A percentile compares a stretch with the other conserved stretches of the same genome.
phyloP scores from a whole-genome alignment of 2,329 filamentous ascomycete species.

The Talaromyces marneffei region DNA sequence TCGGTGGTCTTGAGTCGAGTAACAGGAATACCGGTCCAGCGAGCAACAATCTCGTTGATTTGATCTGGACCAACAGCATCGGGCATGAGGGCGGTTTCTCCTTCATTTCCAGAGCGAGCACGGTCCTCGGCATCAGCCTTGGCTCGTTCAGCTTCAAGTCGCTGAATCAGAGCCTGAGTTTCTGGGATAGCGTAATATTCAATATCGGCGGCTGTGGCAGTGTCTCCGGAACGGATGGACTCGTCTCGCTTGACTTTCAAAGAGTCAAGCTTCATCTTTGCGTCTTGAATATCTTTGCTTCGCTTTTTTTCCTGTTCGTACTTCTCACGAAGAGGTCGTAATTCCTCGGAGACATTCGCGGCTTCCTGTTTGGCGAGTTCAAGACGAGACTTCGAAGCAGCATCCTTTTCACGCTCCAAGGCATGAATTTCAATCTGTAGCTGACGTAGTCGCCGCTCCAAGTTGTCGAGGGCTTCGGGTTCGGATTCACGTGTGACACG shows the following conservation, averaged over 20 bases:
- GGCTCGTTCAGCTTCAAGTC: slow-evolving; percentile 74
- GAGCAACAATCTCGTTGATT: slow-evolving; percentile 96
- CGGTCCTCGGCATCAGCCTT: slow-evolving; percentile 65
- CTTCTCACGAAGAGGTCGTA: slow-evolving; percentile 86
- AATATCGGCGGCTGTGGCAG: slow-evolving; percentile 82
- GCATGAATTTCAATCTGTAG: slow-evolving; percentile 97
- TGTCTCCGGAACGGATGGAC: slow-evolving; percentile 79
- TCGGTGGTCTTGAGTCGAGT: slow-evolving; percentile 90
- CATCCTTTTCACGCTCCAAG: slow-evolving; percentile 86
- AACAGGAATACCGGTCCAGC: slow-evolving; percentile 97
- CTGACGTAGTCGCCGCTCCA: slow-evolving; percentile 84
- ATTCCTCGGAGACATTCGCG: slow-evolving; percentile 88
- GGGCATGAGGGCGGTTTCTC: slow-evolving; percentile 66
- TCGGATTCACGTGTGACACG: slow-evolving; percentile 93
- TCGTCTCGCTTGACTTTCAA: slow-evolving; percentile 89
- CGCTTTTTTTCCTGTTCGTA: slow-evolving; percentile 91
- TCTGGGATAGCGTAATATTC: slow-evolving; percentile 97
- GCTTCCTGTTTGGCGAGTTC: slow-evolving; percentile 81
- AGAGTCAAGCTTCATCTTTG: slow-evolving; percentile 89
- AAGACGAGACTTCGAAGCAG: slow-evolving; percentile 79
- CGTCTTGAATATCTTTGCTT: slow-evolving; percentile 85
- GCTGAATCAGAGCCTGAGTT: slow-evolving; percentile 71
- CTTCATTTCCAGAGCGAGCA: slow-evolving; percentile 52
- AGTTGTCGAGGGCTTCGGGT: slow-evolving; percentile 88
- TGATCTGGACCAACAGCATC: slow-evolving; percentile 94